Conservation (phyloP, 2,329 filamentous ascomycete species). For the Corynespora cassiicola region DNA sequence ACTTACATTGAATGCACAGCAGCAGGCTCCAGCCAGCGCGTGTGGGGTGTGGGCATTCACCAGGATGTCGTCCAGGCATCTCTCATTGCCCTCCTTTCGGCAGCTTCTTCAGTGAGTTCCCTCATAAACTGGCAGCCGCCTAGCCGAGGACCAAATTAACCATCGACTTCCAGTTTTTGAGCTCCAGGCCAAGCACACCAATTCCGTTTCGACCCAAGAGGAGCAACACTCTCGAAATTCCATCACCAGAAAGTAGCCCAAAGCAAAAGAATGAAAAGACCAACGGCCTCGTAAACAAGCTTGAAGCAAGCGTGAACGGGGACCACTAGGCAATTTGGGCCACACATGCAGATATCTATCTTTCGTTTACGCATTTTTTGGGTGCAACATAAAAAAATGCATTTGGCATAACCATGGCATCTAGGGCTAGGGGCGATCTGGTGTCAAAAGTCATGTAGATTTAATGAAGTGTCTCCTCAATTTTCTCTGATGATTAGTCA, state of each 20-base stretch:
- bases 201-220: conserved; percentile 66
- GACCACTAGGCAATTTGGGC: no score
- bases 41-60: conserved; percentile 92
- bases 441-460: no score
- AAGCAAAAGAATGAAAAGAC: conserved; percentile 8
- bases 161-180: no score
- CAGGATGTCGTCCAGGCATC: conserved; percentile 91
- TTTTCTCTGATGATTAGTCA: no score
- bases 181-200: conserved; percentile 73
- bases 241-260: conserved; percentile 33
- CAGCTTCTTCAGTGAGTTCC: conserved; percentile 78
- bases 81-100: conserved; percentile 83
- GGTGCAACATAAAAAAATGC: neutral
- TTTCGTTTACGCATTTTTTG: conserved; percentile 11
- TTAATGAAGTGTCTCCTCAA: no score
- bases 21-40: conserved; percentile 69
- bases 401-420: conserved; percentile 1
- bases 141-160: neutral
- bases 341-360: no score
- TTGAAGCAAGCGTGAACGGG: conserved; percentile 39
- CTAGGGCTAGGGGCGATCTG: no score
- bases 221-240: conserved; percentile 54
- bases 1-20: conserved; percentile 91
- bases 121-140: neutral
- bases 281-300: conserved; percentile 27